Conservation (phyloP, 495 filamentous ascomycete species). For the Aspergillus asperescens region DNA sequence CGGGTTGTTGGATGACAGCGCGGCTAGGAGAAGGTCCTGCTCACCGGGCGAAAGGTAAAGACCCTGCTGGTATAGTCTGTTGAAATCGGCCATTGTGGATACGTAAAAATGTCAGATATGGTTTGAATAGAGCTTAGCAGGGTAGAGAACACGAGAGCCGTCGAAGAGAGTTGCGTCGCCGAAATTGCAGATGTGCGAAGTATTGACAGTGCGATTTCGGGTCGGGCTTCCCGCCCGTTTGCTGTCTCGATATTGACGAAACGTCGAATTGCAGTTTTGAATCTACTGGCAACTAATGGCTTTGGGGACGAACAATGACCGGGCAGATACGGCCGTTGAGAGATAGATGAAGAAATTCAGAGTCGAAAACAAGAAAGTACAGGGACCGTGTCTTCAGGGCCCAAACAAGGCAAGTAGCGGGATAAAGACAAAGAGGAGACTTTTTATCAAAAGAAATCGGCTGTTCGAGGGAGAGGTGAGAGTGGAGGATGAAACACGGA, state of each 20-base stretch:
- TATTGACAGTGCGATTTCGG: too few relatives aligned
- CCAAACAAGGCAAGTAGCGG: not conserved
- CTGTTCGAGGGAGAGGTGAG: not conserved
- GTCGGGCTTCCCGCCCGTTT: constrained; percentile 33
- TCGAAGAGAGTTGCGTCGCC: not conserved
- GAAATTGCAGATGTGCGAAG: too few relatives aligned
- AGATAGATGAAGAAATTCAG: not conserved
- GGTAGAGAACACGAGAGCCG: not conserved
- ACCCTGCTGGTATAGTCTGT: constrained; percentile 37
- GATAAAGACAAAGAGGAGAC: not conserved
- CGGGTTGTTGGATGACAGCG: constrained; percentile 72
- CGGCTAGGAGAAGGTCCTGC: constrained; percentile 81
- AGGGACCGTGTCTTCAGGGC: not conserved
- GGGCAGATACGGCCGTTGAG: not conserved
- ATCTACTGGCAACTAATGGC: not conserved
- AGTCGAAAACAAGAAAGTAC: not conserved
- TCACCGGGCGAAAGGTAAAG: constrained; percentile 77
- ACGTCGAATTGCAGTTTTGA: not conserved
- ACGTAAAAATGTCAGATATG: not conserved
- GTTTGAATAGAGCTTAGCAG: not conserved
- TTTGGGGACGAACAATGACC: not conserved
- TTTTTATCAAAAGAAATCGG: not conserved
- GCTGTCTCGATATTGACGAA: constrained; percentile 15
- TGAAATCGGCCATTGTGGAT: constrained; percentile 34
- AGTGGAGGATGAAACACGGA: not conserved